Conservation (phyloP, 2,329 filamentous ascomycete species). For the Teratosphaeria nubilosa region DNA sequence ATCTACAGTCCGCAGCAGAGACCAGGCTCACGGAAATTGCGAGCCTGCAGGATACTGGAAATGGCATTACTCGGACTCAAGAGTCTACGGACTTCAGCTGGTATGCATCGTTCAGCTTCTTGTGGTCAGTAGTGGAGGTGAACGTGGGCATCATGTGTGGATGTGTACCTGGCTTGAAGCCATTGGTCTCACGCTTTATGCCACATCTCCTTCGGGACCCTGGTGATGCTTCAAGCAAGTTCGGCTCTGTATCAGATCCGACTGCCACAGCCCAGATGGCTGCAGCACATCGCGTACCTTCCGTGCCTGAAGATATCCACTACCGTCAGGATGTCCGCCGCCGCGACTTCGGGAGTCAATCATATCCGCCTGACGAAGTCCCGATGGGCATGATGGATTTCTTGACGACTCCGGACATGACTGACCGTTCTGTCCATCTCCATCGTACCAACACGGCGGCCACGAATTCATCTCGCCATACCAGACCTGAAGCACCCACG, state of each 20-base stretch:
- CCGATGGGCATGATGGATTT: conserved; percentile 44
- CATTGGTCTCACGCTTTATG: conserved; percentile 58
- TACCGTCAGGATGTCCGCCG: conserved; percentile 13
- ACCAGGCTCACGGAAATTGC: conserved; percentile 35
- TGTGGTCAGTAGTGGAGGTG: conserved; percentile 92
- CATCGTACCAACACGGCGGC: conserved; percentile 29
- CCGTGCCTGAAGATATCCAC: conserved; percentile 6
- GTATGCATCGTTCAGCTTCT: conserved; percentile 75
- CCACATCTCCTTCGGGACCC: conserved; percentile 47
- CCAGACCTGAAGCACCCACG: conserved; percentile 29
- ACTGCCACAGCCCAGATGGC: conserved; percentile 12
- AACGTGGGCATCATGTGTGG: conserved; percentile 84
- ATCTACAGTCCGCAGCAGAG: conserved; percentile 62
- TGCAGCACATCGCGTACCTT: conserved; percentile 16
- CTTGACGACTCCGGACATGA: conserved; percentile 39
- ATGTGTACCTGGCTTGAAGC: conserved; percentile 86
- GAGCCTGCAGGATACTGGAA: conserved; percentile 12
- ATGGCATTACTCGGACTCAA: conserved; percentile 25
- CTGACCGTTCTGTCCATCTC: conserved; percentile 17
- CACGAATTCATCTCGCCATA: conserved; percentile 30
- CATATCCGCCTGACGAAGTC: conserved; percentile 6
- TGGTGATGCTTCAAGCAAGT: conserved; percentile 25
- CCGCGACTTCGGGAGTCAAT: conserved; percentile 15
- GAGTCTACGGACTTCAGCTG: conserved; percentile 45
- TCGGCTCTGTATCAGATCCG: conserved; percentile 13